Evolutionary conservation across 495 filamentous ascomycete species (phyloP).

Genomic region (Hypoxylon rickii): DNA sequence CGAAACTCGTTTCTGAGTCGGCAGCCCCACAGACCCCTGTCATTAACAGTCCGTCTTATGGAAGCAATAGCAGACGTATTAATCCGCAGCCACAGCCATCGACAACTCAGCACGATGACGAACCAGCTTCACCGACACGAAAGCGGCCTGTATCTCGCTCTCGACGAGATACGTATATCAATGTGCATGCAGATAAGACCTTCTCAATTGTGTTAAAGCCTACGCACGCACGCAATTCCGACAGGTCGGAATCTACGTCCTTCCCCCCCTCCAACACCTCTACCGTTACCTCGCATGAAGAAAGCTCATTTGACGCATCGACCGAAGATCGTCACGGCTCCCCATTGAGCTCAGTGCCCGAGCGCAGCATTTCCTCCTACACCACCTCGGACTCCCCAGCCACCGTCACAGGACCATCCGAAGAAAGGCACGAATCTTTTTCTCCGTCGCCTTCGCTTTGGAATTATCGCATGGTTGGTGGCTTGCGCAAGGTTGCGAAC

Average conservation of each 20-base stretch:
- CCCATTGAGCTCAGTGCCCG: constrained; percentile 48
- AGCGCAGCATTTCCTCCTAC: constrained; percentile 44
- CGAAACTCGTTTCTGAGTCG: constrained; percentile 49
- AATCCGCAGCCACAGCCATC: constrained; percentile 34
- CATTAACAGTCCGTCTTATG: constrained; percentile 32
- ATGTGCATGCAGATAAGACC: constrained; percentile 53
- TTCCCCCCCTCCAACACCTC: constrained; percentile 42
- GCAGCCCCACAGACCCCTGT: constrained; percentile 42
- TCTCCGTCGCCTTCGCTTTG: constrained; percentile 51
- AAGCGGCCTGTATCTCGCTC: constrained; percentile 44
- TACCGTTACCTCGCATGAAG: constrained; percentile 50
- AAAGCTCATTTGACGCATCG: constrained; percentile 51
- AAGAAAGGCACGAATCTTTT: constrained; percentile 48
- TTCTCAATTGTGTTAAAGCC: constrained; percentile 48
- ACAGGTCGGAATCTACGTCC: constrained; percentile 39
- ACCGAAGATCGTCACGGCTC: constrained; percentile 52
- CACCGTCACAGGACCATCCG: constrained; percentile 44
- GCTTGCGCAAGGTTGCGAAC: constrained; percentile 57
- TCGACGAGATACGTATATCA: constrained; percentile 46
- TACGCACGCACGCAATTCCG: constrained; percentile 30
- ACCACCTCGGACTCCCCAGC: constrained; percentile 38
- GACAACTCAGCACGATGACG: constrained; percentile 29
- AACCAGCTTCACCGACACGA: constrained; percentile 13
- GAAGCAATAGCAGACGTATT: constrained; percentile 38
- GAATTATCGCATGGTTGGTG: constrained; percentile 60